Evolutionary conservation across 140 eudicot genomes (phyloP).

Genomic region (Bidens hawaiensis): DNA sequence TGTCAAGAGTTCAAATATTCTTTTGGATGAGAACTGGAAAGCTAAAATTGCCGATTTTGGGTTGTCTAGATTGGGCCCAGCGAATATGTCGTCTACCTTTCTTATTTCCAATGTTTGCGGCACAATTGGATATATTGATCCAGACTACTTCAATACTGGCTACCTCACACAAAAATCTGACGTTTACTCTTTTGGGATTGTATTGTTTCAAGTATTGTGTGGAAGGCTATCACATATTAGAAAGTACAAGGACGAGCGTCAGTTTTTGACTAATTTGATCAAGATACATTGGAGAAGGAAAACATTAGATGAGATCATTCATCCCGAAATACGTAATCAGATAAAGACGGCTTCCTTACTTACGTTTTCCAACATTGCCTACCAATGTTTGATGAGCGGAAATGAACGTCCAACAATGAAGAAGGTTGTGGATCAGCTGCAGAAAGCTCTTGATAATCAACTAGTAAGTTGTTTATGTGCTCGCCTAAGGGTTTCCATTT

Average conservation of each 20-base stretch:
- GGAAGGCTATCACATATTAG: conserved; percentile 15
- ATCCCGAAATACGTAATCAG: background rate
- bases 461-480: too few species aligned
- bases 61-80: too few species aligned
- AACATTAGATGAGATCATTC: conserved; percentile 12
- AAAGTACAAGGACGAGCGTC: background rate
- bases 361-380: conserved; percentile 12
- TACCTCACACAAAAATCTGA: too few species aligned
- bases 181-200: too few species aligned
- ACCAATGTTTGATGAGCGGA: conserved; percentile 19
- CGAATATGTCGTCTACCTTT: background rate
- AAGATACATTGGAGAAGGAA: background rate
- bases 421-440: too few species aligned
- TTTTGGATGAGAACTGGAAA: conserved; percentile 11
- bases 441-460: too few species aligned
- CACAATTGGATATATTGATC: too few species aligned
- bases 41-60: conserved; percentile 15
- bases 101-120: background rate
- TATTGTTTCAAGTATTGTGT: too few species aligned
- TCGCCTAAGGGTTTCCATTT: too few species aligned
- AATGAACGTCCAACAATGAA: too few species aligned
- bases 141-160: too few species aligned
- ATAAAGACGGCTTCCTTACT: conserved; percentile 2
- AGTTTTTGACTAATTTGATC: background rate
- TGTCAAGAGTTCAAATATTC: conserved; percentile 7